phyloP scores from a whole-genome alignment of 305 asterid genomes.

The Coffea humblotiana region DNA sequence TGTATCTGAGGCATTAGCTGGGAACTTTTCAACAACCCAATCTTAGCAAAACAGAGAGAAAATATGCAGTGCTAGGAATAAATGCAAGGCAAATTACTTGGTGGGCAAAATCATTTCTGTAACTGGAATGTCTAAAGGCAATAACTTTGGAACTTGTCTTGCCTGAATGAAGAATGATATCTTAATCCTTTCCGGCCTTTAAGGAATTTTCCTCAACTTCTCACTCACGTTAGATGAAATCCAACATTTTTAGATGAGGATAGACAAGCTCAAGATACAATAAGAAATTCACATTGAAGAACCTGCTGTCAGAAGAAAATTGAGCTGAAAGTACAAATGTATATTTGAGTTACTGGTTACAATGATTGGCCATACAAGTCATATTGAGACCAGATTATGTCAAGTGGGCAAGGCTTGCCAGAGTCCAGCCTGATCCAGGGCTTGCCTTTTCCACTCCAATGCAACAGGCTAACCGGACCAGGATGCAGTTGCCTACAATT shows the following conservation, averaged over 20 bases:
- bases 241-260: not conserved
- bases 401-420: conserved; percentile 48
- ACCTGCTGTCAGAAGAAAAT: too few relatives aligned
- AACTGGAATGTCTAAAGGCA: too few relatives aligned
- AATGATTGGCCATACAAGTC: conserved; percentile 29
- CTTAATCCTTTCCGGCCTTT: too few relatives aligned
- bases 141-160: too few relatives aligned
- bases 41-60: too few relatives aligned
- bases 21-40: too few relatives aligned
- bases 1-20: too few relatives aligned
- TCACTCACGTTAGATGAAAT: too few relatives aligned
- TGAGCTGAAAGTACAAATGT: not conserved
- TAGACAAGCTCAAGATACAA: not conserved
- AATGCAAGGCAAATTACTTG: too few relatives aligned
- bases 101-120: too few relatives aligned
- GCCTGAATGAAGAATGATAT: too few relatives aligned
- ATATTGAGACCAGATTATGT: conserved; percentile 54
- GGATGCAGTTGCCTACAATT: conserved; percentile 35
- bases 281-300: not conserved
- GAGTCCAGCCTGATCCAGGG: conserved; percentile 66
- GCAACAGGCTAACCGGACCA: conserved; percentile 36
- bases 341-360: not conserved
- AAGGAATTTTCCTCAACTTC: not conserved
- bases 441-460: conserved; percentile 54
- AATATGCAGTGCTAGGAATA: too few relatives aligned